Evolutionary conservation across 1,284 basidiomycete genomes (phyloP).

Genomic region (Meira nashicola): DNA sequence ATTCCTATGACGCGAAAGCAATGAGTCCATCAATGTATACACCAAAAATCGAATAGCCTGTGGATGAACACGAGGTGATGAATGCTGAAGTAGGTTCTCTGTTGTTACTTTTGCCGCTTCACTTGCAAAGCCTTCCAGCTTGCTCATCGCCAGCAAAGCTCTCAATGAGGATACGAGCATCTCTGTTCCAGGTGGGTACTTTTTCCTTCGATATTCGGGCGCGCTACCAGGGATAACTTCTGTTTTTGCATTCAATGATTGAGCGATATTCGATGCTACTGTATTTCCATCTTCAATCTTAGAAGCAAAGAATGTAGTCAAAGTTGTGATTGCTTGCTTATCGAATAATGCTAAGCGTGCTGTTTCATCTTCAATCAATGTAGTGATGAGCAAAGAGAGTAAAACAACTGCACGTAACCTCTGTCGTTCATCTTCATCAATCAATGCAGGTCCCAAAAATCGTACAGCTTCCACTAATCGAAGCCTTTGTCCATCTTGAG

Average conservation of each 20-base stretch:
- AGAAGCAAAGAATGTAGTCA: slow-evolving; percentile 75
- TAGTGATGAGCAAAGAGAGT: slow-evolving; percentile 13
- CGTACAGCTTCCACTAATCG: slow-evolving; percentile 9
- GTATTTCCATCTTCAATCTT: slow-evolving; percentile 77
- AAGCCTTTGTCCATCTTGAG: not conserved
- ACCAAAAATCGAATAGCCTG: slow-evolving; percentile 78
- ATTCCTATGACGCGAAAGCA: slow-evolving; percentile 68
- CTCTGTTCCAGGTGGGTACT: slow-evolving; percentile 26
- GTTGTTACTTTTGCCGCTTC: slow-evolving; percentile 67
- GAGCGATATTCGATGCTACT: slow-evolving; percentile 33
- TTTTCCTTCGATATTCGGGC: slow-evolving; percentile 11
- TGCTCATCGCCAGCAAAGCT: slow-evolving; percentile 67
- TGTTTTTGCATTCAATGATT: slow-evolving; percentile 24
- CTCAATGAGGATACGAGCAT: slow-evolving; percentile 56
- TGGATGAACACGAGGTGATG: slow-evolving; percentile 74
- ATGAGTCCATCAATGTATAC: slow-evolving; percentile 73
- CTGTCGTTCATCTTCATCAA: slow-evolving; percentile 7
- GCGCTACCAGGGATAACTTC: slow-evolving; percentile 31
- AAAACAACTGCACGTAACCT: slow-evolving; percentile 10
- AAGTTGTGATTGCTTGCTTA: slow-evolving; percentile 67
- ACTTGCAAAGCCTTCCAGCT: slow-evolving; percentile 64
- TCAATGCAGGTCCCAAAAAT: slow-evolving; percentile 9
- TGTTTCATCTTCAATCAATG: slow-evolving; percentile 4
- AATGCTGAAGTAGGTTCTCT: slow-evolving; percentile 62
- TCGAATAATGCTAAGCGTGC: slow-evolving; percentile 58